Conservation (phyloP, 768 basidiomycete species). For the Galerina marginata region DNA sequence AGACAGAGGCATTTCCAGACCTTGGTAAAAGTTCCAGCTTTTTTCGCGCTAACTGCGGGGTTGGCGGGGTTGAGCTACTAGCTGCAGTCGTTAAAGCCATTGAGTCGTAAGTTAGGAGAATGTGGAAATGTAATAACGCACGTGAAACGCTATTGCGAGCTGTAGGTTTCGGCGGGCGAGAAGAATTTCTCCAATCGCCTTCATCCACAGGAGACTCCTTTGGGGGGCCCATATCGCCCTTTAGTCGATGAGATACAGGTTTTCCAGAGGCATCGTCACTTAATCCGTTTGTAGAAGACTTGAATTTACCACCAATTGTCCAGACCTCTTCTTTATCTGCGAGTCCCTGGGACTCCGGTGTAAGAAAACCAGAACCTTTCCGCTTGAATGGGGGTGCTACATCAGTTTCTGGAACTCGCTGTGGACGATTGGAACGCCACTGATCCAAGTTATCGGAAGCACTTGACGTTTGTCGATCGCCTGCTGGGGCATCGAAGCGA, state of each 20-base stretch:
- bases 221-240: conserved; percentile 60
- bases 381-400: conserved; percentile 50
- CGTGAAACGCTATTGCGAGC: conserved; percentile 64
- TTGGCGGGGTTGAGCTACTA: conserved; percentile 75
- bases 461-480: conserved; percentile 45
- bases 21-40: conserved; percentile 90
- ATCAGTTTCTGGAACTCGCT: conserved; percentile 52
- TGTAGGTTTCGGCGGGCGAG: conserved; percentile 43
- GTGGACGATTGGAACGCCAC: conserved; percentile 70
- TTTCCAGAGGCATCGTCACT: conserved; percentile 44
- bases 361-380: conserved; percentile 62
- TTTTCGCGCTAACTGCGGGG: conserved; percentile 77
- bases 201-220: conserved; percentile 59
- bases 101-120: background rate
- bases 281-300: conserved; percentile 50
- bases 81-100: conserved; percentile 43
- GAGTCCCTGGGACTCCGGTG: conserved; percentile 47
- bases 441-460: conserved; percentile 68
- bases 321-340: conserved; percentile 85
- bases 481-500: conserved; percentile 63
- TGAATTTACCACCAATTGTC: conserved; percentile 78
- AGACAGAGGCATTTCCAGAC: conserved; percentile 65
- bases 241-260: conserved; percentile 54
- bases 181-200: conserved; percentile 70
- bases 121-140: conserved; percentile 39